Conservation (phyloP, 2,329 filamentous ascomycete genomes). For the Nemania sp. region DNA sequence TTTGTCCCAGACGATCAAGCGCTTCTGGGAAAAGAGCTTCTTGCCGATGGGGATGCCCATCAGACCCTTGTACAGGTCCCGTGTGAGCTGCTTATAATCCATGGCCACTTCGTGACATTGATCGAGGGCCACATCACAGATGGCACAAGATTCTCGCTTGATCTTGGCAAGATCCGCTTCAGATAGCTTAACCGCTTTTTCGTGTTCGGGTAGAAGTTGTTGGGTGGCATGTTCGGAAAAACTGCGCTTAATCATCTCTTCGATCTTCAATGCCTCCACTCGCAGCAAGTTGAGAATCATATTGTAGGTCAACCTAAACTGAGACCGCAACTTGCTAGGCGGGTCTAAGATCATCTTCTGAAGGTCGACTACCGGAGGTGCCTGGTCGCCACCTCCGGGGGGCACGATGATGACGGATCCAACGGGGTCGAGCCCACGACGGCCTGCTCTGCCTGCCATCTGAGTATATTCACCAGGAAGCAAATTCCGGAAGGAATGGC, state of each 20-base stretch:
- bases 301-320: slow-evolving; percentile 97
- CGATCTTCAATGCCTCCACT: slow-evolving; percentile 95
- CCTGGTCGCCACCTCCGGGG: slow-evolving; percentile 77
- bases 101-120: slow-evolving; percentile 80
- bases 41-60: slow-evolving; percentile 81
- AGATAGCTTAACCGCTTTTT: slow-evolving; percentile 89
- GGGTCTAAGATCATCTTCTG: slow-evolving; percentile 95
- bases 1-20: slow-evolving; percentile 82
- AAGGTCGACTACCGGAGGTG: slow-evolving; percentile 80
- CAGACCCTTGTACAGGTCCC: slow-evolving; percentile 76
- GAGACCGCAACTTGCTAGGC: slow-evolving; percentile 90
- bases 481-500: slow-evolving; percentile 86
- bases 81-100: slow-evolving; percentile 76
- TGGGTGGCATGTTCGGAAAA: slow-evolving; percentile 99
- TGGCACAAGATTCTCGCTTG: slow-evolving; percentile 79
- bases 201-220: slow-evolving; percentile 88
- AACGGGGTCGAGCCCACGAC: slow-evolving; percentile 88
- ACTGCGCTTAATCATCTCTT: slow-evolving; percentile 99
- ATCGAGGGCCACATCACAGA: slow-evolving; percentile 81
- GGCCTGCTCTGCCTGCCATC: slow-evolving; percentile 94
- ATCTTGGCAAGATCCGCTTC: slow-evolving; percentile 91
- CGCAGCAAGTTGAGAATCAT: slow-evolving; percentile 97
- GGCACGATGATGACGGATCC: slow-evolving; percentile 94
- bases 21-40: slow-evolving; percentile 73
- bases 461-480: slow-evolving; percentile 97